These are phyloP conservation scores for Thuja plicata DNA, from an alignment of 83 land plant genomes.

Conservation along the genomic window DNA sequence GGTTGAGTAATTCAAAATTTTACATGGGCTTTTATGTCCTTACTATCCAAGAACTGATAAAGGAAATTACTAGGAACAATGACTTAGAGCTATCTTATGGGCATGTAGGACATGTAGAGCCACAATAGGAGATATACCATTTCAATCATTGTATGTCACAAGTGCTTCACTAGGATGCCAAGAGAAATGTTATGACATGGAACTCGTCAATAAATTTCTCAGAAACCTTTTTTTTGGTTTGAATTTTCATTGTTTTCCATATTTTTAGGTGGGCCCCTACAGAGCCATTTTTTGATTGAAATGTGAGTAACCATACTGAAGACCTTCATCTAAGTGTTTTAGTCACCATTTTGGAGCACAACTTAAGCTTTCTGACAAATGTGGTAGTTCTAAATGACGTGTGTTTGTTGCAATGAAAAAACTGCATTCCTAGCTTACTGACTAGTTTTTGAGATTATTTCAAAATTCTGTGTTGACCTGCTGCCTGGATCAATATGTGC, in stretches of 20 bases:
- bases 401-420: not conserved
- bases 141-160: not conserved
- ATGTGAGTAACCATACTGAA: not conserved
- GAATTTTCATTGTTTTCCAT: not conserved
- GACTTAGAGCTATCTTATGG: too few relatives aligned
- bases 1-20: too few relatives aligned
- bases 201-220: not conserved
- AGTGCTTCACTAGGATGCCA: not conserved
- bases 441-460: not conserved
- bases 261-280: too few relatives aligned
- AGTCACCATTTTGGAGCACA: not conserved
- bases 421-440: not conserved
- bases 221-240: not conserved
- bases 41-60: too few relatives aligned
- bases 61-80: too few relatives aligned
- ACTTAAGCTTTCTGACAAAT: not conserved
- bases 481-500: not conserved
- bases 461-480: not conserved
- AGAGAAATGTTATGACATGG: not conserved
- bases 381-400: too few relatives aligned
- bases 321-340: not conserved
- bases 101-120: too few relatives aligned
- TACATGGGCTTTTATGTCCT: too few relatives aligned
- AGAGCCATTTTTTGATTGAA: too few relatives aligned
- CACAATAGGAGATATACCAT: too few relatives aligned